Evolutionary conservation across 345 rosid species (phyloP), one percentile per base, ranked within the genome.

Genomic region (Punica granatum): DNA sequence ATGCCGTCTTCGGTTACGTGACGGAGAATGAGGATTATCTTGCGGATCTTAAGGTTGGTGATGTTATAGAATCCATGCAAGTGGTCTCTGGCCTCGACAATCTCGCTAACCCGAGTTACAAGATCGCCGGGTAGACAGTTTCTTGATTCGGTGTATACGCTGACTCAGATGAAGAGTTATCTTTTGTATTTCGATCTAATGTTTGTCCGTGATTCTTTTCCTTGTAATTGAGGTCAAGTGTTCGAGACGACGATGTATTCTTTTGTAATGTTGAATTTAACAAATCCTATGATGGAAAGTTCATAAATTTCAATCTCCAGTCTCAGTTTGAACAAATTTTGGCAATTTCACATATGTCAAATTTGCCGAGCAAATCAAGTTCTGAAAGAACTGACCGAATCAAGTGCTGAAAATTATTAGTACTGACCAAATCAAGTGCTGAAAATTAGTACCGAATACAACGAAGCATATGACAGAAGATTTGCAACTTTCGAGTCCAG

Each of bases 21-120:
- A 94, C 96, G 1, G 81, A 88, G 51, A 94, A 94, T 65, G 84
- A 91, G 82, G 97, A 88, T 63, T 79, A 26, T 49, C 81, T 94
- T 67, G 99, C 97, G n/a, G 99, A 94, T 84, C 80, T 94, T 13
- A 94, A 94, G 83, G 98, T 94, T 23, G 99, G 97, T 12, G 99
- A 94, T 75, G 86, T 89, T 23, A 94, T 94, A 54, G 90, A 91
- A 60, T 91, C 98, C 4, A 81, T 89, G 61, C 89, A 94, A 79
- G 92, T 94, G 21, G 96, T 94, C 64, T 88, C 99, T 28, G 99
- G 99, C 68, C 79, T 86, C 32, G 96, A 94, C n/a, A 91, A 94
- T 69, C 76, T 94, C 28, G 92, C 74, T 48, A 94, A 94, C 75
- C 97, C 99, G n/a, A 94, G 85, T 72, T 94, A 91, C 84, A 89